Base-by-base conservation (phyloP, 495 filamentous ascomycete genomes). In the Pyronema domesticum region DNA sequence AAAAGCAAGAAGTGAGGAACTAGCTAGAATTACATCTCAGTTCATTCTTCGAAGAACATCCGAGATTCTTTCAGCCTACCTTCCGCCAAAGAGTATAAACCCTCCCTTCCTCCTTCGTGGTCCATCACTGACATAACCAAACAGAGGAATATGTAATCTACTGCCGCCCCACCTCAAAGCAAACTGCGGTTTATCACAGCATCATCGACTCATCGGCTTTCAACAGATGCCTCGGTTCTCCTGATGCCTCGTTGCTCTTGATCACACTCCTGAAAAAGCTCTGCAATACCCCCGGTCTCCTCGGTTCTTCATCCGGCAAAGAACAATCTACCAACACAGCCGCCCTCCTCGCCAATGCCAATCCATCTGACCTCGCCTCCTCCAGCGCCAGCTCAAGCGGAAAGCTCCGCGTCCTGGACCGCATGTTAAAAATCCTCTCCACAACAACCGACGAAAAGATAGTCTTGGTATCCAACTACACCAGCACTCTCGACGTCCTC, bases 381-480 rank as follows among this genome's bases (percentile, higher is more conserved):
- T 72, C 74, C 50, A 76, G 74, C 8, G 71, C 77, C 15, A 75
- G 74, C 1, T 71, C 79, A 7, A 83, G 81, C 53, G 76, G 75
- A 15, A 89, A 89, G 60, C 70, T 89, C 33, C 77, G 82, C 36
- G 77, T 86, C 17, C 71, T 89, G 0, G 82, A 87, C 58, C 70
- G 77, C 48, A 69, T 89, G 11, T 68, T 89, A 4, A 73, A 81
- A 55, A 73, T 70, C 9, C 70, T 89, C 10, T 75, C 72, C 37
- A 74, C 70, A 6, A 75, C 70, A 3, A 81, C 83, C 0, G 59
- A 70, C 0, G 84, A 89, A 61, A 89, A 88, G 57, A 75, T 89
- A 36, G 81, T 89, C 11, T 71, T 89, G 15, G 84, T 89, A 33
- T 86, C 83, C 17, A 87, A 88, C 66, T 88, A 86, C 66, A 89